Conservation (phyloP, 345 rosid species). For the Combretum micranthum region DNA sequence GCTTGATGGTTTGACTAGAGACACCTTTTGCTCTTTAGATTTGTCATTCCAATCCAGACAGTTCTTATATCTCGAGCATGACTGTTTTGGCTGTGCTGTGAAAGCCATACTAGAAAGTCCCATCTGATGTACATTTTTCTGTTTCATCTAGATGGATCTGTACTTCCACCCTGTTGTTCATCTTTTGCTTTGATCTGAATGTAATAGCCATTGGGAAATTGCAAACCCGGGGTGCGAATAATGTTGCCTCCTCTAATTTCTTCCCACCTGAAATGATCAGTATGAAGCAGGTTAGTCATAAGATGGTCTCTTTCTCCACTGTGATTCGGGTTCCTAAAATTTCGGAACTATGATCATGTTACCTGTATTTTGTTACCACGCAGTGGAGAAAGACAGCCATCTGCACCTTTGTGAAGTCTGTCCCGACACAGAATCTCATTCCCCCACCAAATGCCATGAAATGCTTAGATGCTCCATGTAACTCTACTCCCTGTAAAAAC, state of each 20-base stretch:
- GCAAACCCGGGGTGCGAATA: slow-evolving; percentile 72
- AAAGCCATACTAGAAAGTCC: too few relatives aligned
- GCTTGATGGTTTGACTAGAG: too few relatives aligned
- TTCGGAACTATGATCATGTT: slow-evolving; percentile 3
- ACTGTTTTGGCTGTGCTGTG: too few relatives aligned
- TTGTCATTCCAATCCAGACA: too few relatives aligned
- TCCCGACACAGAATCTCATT: slow-evolving; percentile 91
- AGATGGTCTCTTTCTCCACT: background rate
- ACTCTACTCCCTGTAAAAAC: slow-evolving; percentile 44
- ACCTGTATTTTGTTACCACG: slow-evolving; percentile 86
- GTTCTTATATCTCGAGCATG: too few relatives aligned
- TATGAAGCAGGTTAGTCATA: slow-evolving; percentile 7
- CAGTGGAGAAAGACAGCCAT: slow-evolving; percentile 78
- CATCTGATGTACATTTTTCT: background rate
- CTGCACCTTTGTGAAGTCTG: slow-evolving; percentile 84
- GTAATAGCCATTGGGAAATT: slow-evolving; percentile 77
- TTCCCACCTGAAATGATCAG: slow-evolving; percentile 50
- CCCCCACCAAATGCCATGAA: slow-evolving; percentile 99
- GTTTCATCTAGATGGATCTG: background rate
- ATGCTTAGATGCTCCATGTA: slow-evolving; percentile 51
- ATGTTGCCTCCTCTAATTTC: slow-evolving; percentile 64
- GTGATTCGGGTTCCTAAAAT: background rate
- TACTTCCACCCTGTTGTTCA: background rate
- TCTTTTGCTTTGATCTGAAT: slow-evolving; percentile 45
- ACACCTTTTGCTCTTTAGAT: too few relatives aligned